Conservation (phyloP, 345 rosid species). For the Tarenaya hassleriana region DNA sequence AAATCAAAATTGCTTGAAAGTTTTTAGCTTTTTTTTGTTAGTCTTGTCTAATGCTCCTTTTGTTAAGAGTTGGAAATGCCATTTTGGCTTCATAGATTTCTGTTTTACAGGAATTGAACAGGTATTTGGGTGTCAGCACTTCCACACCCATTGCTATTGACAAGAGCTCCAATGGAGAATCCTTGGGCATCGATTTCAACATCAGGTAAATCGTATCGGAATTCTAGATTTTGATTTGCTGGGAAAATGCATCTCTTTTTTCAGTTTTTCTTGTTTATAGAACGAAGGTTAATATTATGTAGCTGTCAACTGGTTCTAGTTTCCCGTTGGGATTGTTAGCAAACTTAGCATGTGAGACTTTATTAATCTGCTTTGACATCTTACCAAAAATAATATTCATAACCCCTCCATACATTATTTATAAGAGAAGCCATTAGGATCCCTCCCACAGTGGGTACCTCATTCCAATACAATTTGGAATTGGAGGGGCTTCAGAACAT, state of each 20-base stretch:
- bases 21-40: conserved; percentile 1
- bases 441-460: conserved; percentile 9
- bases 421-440: conserved; percentile 3
- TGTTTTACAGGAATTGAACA: conserved; percentile 67
- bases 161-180: conserved; percentile 87
- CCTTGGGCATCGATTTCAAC: conserved; percentile 86
- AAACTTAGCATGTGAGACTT: conserved; percentile 12
- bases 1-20: not conserved
- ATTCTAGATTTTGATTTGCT: conserved; percentile 4
- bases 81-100: conserved; percentile 9
- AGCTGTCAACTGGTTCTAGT: conserved; percentile 9
- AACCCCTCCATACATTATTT: conserved; percentile 14
- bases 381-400: not conserved
- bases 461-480: conserved; percentile 3
- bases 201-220: conserved; percentile 56
- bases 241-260: not conserved
- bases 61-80: not conserved
- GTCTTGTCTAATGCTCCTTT: not conserved
- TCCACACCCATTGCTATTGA: conserved; percentile 84
- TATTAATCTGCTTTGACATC: not conserved
- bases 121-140: conserved; percentile 70
- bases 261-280: not conserved
- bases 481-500: conserved; percentile 1
- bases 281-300: no score
- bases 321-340: conserved; percentile 11